Conservation (phyloP, 768 basidiomycete genomes). For the Glaciozyma antarctica region DNA sequence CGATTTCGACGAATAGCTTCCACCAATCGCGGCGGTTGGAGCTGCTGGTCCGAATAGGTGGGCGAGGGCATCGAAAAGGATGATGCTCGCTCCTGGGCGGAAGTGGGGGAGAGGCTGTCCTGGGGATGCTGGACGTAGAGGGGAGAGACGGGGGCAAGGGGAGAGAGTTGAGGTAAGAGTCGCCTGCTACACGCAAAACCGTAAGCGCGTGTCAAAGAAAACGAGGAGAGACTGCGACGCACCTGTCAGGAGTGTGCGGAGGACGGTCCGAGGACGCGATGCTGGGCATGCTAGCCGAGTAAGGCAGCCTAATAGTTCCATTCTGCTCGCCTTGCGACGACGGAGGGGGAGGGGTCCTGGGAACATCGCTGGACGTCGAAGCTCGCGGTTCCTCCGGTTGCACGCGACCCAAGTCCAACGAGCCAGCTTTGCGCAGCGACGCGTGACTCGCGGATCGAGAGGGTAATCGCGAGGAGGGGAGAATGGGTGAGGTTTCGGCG, state of each 20-base stretch:
- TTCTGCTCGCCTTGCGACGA: not conserved
- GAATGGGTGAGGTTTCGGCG: conserved; percentile 14
- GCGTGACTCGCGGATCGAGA: not conserved
- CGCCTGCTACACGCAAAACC: not conserved
- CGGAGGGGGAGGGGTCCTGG: conserved; percentile 8
- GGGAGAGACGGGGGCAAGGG: conserved; percentile 19
- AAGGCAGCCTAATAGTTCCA: conserved; percentile 7
- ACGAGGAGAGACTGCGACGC: not conserved
- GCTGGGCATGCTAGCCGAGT: conserved; percentile 22
- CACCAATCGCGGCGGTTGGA: not conserved
- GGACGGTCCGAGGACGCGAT: conserved; percentile 6
- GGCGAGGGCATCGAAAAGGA: not conserved
- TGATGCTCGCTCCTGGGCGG: not conserved
- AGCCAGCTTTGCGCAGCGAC: conserved; percentile 12
- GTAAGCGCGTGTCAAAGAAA: not conserved
- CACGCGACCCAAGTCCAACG: conserved; percentile 17
- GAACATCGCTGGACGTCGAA: not conserved
- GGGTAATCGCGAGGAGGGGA: conserved; percentile 1
- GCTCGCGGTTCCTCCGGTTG: not conserved
- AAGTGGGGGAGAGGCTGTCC: not conserved
- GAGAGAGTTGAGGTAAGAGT: not conserved
- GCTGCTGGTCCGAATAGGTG: not conserved
- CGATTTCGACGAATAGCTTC: conserved; percentile 3
- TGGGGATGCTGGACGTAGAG: conserved; percentile 1
- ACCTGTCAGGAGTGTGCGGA: not conserved